Conservation (phyloP, 768 basidiomycete genomes). For the Phanerodontia chrysosporium region DNA sequence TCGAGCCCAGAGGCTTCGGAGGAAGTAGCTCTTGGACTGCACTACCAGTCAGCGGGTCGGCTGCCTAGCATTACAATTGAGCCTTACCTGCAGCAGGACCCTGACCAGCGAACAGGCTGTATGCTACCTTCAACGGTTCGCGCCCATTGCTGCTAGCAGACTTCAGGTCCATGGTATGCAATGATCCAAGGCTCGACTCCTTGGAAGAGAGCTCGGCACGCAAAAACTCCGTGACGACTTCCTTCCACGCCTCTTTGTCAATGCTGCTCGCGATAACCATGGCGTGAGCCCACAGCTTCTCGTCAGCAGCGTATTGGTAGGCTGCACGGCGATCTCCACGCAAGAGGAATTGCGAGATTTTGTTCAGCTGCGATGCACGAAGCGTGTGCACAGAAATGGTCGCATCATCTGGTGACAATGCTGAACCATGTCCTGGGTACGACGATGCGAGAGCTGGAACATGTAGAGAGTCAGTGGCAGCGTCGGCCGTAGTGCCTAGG, state of each 20-base stretch:
- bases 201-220: constrained; percentile 61
- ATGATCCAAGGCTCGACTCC: constrained; percentile 12
- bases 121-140: constrained; percentile 75
- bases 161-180: constrained; percentile 18
- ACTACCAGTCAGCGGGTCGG: neutral
- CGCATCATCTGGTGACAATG: constrained; percentile 28
- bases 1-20: constrained; percentile 44
- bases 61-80: constrained; percentile 6
- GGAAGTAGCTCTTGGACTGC: constrained; percentile 75
- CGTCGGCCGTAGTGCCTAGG: constrained; percentile 26
- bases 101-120: constrained; percentile 82
- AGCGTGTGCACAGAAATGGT: constrained; percentile 59
- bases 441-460: constrained; percentile 13
- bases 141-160: constrained; percentile 40
- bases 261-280: constrained; percentile 91
- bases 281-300: constrained; percentile 93
- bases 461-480: constrained; percentile 9
- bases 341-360: constrained; percentile 74
- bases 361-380: constrained; percentile 61
- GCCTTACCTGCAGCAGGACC: constrained; percentile 68
- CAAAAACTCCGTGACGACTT: constrained; percentile 83
- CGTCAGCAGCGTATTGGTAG: constrained; percentile 82
- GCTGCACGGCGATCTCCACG: constrained; percentile 85
- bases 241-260: constrained; percentile 92
- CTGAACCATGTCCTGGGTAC: constrained; percentile 20